Evolutionary conservation across 139 green algal genomes (phyloP), one percentile per base, ranked within the genome.

Genomic region (Diplosphaera chodatii): DNA sequence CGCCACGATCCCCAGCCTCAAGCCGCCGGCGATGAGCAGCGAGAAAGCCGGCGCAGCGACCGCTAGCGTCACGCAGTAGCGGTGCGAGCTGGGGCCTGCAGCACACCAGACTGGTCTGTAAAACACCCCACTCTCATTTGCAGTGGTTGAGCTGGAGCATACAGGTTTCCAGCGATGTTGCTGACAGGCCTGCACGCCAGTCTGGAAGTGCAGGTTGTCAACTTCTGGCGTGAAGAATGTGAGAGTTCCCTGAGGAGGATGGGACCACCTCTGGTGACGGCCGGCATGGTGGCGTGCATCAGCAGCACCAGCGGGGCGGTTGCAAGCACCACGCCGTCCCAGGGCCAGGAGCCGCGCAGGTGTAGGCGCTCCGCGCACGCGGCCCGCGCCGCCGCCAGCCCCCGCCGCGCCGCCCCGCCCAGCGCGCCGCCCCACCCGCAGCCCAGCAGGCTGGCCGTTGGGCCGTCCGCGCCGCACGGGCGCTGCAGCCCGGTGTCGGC

Each of bases 221-320:
- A n/a, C n/a, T n/a, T n/a, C n/a, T n/a, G n/a, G n/a, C n/a, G n/a
- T n/a, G n/a, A n/a, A n/a, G n/a, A n/a, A n/a, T n/a, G n/a, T n/a
- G n/a, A n/a, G n/a, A n/a, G 37, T 6, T 48, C 37, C 6, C 37
- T 6, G 37, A 6, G 8, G 10, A 10, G 8, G 10, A 48, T 20
- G 8, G 10, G 37, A 6, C 28, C 63, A 78, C 76, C 76, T 72
- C 41, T 66, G 64, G 74, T 55, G 66, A 84, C 37, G 22, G 76
- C 65, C 8, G 79, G 79, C 76, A 84, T 84, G 63, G 79, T 84
- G 4, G 72, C 48, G 69, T 84, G 79, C 67, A 84, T 78, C 18
- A 79, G 34, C 28, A 84, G 71, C 66, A 74, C 40, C 15, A 78
- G 30, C 13, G 79, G 76, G 0, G 71, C 40, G 25, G 66, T 78